Evolutionary conservation across 352 stramenopile genomes (phyloP), one percentile per base, ranked within the genome.

Genomic region (Phytophthora constricta): DNA sequence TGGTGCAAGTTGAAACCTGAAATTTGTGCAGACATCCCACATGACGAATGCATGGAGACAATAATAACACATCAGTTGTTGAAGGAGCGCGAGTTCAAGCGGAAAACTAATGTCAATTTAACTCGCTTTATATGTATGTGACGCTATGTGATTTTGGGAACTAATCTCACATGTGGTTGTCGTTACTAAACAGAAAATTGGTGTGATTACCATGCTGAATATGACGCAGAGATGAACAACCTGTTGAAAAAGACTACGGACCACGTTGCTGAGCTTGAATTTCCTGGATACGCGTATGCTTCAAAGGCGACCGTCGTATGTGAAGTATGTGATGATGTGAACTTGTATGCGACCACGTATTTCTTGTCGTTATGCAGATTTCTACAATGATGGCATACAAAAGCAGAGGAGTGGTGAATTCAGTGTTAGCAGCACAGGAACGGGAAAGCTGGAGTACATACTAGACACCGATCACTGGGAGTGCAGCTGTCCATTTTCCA

Each of bases 31-130:
- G 23, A 58, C 27, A 46, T 58, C 16, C 11, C 56, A 9, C 53
- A 49, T 33, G 56, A 50, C 26, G 45, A 63, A 22, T 50, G 31
- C 46, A 63, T 55, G 4, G 45, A 63, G 4, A 34, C 13, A 16
- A 45, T 63, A n/a, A 13, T 63, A 3, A 42, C 54, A 37, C 23
- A 55, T n/a, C 45, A 63, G 8, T 46, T 55, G 19, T 20, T 23
- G 4, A 37, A 37, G 31, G 31, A 37, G 31, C 7, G 31, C 7
- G 13, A 37, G 0, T 37, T 37, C 13, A 11, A 37, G 56, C 33
- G 3, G 28, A 55, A 50, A 46, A 56, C n/a, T n/a, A n/a, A n/a
- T n/a, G n/a, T n/a, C n/a, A n/a, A n/a, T n/a, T n/a, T n/a, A n/a
- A n/a, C n/a, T n/a, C 31, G 31, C 7, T 37, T 0, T 37, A 37